Base-by-base conservation (phyloP, 2,329 filamentous ascomycete genomes). In the Exophiala spinifera region DNA sequence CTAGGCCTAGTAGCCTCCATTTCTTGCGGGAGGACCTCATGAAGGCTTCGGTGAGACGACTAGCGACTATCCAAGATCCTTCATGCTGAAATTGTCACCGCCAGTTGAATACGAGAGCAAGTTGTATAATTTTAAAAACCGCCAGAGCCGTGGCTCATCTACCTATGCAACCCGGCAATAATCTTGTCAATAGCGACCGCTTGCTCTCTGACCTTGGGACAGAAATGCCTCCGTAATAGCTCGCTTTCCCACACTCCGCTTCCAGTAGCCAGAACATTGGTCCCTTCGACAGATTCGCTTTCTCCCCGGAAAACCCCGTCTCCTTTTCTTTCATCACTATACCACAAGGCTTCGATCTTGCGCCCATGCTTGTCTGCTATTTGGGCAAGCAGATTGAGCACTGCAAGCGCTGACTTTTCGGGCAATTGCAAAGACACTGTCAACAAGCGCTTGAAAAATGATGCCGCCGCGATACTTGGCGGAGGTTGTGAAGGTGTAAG, bases 171-270 rank as follows among this genome's bases (percentile, higher is more conserved):
- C 40, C 64, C 61, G 20, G 65, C 62, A 58, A 89, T 73, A 43
- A 76, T 78, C 77, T 88, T 89, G 68, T 91, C 87, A 67, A 91
- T 74, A 42, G 80, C 71, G 69, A 81, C 80, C 3, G 88, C 76
- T 1, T 86, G 87, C 65, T 95, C 89, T 61, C 89, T 80, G 1
- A 99, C 87, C 66, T 86, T 86, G 5, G 91, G 92, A 63, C 88
- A 91, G 69, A 88, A 99, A 74, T 99, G 94, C 62, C 82, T 80
- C 67, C 86, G 79, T 64, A 99, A 70, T 54, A 99, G 68, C 74
- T 97, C 94, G 0, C 89, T 91, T 69, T 97, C 94, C 94, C 92
- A 99, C 0, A 95, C 80, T 0, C 90, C 96, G 3, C 85, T 84
- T 2, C 63, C 63, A 2, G 58, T 57, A 0, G 91, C 88, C 71